Evolutionary conservation across 1,284 basidiomycete species (phyloP), one percentile per base, ranked within the genome.

Genomic region (Marasmius tenuissimus): DNA sequence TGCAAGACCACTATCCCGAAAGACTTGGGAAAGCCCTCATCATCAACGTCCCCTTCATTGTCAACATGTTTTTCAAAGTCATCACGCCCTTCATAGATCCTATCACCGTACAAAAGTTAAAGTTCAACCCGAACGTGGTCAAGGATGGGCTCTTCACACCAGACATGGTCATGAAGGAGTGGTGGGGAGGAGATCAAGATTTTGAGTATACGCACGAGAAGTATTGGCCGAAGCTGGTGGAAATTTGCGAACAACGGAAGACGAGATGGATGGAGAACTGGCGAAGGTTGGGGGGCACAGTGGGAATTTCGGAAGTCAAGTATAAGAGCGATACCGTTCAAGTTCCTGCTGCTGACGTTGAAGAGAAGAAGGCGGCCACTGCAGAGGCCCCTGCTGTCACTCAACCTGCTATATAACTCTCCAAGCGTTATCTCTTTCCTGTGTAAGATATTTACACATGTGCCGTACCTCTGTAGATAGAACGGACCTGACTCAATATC

Each of bases 1-100:
- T 96, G 27, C 94, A 96, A 73, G 85, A 89, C 64, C 94, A 97
- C 72, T 95, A 97, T 71, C 93, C 94, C 0, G 95, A 97, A 76
- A 86, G 94, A 16, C 85, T 98, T 38, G 94, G 94, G n/a, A 80
- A 87, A 27, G 88, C 93, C 1, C 77, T 96, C 52, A 87, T 97
- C 66, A 81, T 91, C 63, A 94, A 96, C 70, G 86, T 95, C 53
- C 95, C 96, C 22, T 93, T 84, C 76, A 75, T 93, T 66, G 76
- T 96, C 65, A 88, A 87, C 65, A 82, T 87, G 0, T 95, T 96
- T 79, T 94, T 92, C 81, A 91, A 88, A 63, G 79, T 93, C 64
- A 88, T 98, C 71, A 85, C 82, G 60, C 94, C 96, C 0, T 86
- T 93, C 71, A 83, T 92, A 55, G 91, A 92, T 73, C 88, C 90